Evolutionary conservation across 2,329 filamentous ascomycete species (phyloP).

Genomic region (Neophaeococcomyces aloes): DNA sequence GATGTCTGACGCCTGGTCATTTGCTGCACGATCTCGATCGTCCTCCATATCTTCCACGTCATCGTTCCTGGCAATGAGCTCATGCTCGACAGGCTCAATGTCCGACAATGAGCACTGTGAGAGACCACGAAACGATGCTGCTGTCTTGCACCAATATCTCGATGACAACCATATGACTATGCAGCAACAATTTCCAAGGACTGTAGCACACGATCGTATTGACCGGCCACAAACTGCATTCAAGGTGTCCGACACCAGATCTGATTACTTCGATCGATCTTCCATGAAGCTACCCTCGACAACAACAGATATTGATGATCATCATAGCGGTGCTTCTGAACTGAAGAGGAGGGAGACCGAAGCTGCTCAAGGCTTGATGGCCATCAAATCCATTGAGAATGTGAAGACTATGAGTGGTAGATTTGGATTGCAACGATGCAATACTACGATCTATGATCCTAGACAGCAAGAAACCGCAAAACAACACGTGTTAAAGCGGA

Average conservation of each 20-base stretch:
- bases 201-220: neutral
- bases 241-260: neutral
- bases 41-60: conserved; percentile 37
- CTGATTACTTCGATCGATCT: neutral
- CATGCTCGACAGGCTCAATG: neutral
- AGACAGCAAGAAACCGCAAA: neutral
- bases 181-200: neutral
- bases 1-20: conserved; percentile 48
- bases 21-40: conserved; percentile 46
- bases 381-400: neutral
- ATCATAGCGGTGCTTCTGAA: conserved; percentile 12
- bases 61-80: conserved; percentile 21
- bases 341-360: conserved; percentile 15
- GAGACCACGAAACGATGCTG: conserved; percentile 8
- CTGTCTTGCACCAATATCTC: neutral
- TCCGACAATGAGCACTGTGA: neutral
- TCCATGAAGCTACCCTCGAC: neutral
- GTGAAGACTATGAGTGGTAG: neutral
- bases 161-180: too few relatives aligned
- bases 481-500: conserved; percentile 2
- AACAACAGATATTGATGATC: conserved; percentile 6
- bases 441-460: neutral
- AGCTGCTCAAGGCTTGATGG: conserved; percentile 17
- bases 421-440: neutral
- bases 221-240: conserved; percentile 2